These are phyloP conservation scores for Corylus americana DNA, from an alignment of 306 rosid species.

Conservation along the genomic window DNA sequence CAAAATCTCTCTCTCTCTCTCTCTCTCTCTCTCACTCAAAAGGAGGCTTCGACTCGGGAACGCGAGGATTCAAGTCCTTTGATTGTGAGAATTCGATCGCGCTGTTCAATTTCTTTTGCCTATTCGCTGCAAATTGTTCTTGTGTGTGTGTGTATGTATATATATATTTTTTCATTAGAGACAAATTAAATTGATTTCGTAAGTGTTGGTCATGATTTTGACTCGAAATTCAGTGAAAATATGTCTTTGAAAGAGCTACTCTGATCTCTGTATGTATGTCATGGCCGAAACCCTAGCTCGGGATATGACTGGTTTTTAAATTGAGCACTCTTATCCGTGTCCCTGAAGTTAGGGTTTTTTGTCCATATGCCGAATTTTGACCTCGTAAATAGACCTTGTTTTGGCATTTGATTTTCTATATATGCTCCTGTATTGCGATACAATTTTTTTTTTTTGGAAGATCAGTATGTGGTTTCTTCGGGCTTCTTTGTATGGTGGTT, in stretches of 20 bases:
- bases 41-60: neutral
- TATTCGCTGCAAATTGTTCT: neutral
- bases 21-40: neutral
- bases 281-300: neutral
- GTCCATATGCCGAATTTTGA: neutral
- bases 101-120: neutral
- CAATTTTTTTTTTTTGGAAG: neutral
- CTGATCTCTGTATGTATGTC: neutral
- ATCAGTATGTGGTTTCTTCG: neutral
- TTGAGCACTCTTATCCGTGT: neutral
- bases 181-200: neutral
- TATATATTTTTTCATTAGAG: too few relatives aligned
- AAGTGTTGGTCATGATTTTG: neutral
- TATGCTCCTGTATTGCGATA: neutral
- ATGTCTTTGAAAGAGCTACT: neutral
- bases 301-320: neutral
- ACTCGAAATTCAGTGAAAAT: neutral
- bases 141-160: too few relatives aligned
- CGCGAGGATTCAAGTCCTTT: neutral
- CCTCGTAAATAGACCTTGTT: neutral
- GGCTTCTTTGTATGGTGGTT: neutral
- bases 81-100: neutral
- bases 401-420: neutral
- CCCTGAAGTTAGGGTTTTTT: neutral
- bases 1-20: neutral